Evolutionary conservation across 441 rosid genomes (phyloP).

Genomic region (Geranium incanum): DNA sequence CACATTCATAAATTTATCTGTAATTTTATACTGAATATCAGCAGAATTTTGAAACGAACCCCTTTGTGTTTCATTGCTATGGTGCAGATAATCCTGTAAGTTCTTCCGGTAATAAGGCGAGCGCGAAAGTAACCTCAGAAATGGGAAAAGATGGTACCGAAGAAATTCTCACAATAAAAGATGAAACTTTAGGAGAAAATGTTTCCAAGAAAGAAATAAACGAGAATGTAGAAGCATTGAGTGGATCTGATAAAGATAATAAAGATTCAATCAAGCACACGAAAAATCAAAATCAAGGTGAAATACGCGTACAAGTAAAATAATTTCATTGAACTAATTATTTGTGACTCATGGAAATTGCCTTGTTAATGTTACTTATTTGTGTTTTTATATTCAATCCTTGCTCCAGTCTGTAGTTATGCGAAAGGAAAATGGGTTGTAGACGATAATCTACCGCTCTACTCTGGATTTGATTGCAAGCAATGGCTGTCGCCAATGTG

Average conservation of each 20-base stretch:
- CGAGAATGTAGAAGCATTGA: neutral
- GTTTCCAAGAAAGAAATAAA: slow-evolving; percentile 14
- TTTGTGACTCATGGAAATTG: neutral
- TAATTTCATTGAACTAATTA: neutral
- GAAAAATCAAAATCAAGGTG: slow-evolving; percentile 22
- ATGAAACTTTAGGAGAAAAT: slow-evolving; percentile 15
- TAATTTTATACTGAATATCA: no score
- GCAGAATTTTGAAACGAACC: no score
- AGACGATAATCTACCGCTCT: neutral
- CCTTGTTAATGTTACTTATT: neutral
- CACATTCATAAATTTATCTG: neutral
- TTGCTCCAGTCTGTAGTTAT: slow-evolving; percentile 17
- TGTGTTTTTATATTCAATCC: neutral
- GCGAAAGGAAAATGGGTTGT: slow-evolving; percentile 11
- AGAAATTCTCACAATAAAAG: neutral
- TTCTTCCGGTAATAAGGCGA: no score
- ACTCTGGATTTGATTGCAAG: neutral
- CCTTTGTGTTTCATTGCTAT: slow-evolving; percentile 1
- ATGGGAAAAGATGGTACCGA: slow-evolving; percentile 17
- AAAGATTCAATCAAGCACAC: slow-evolving; percentile 15
- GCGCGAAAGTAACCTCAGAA: slow-evolving; percentile 10
- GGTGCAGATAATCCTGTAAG: slow-evolving; percentile 13
- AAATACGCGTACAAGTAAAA: neutral
- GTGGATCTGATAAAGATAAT: slow-evolving; percentile 13
- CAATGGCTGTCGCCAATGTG: neutral